Evolutionary conservation across 2,329 filamentous ascomycete genomes (phyloP), one percentile per base, ranked within the genome.

Genomic region (Decorospora gaudefroyi): DNA sequence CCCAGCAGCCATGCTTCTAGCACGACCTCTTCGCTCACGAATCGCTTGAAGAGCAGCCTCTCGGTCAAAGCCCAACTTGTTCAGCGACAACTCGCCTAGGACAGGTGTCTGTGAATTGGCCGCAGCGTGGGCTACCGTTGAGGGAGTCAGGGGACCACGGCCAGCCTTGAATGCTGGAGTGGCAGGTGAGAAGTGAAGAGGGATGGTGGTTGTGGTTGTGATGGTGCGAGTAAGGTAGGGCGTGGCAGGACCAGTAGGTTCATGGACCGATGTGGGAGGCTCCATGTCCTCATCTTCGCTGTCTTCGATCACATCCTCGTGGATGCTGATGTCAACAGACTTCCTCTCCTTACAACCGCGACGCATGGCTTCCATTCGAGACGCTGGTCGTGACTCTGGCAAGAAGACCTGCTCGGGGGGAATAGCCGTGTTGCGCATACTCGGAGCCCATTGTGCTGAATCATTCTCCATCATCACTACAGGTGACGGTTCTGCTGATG

Each of bases 11-110:
- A 86, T 80, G 65, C 85, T 88, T 55, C 83, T 78, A 43, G 87
- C 86, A 31, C 88, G 76, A 5, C 86, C 86, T 39, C 88, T 75
- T 18, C 88, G 78, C 71, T 88, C 84, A 39, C 84, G 79, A 55
- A 92, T 91, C 65, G 85, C 83, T 42, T 85, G 85, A 11, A 92
- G 77, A 3, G 87, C 87, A 68, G 90, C 78, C 67, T 90, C 88
- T 40, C 88, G 78, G 41, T 78, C 75, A 42, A 78, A 59, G 11
- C 64, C 67, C 8, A 68, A 56, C 32, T 63, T 63, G 47, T 69
- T 72, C 46, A 66, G 34, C 1, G 53, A 57, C 21, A 69, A 42
- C 41, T 69, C 64, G n/a, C 62, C 63, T 6, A 70, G 45, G 3
- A 62, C 60, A 11, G 62, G 62, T 3, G 65, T 60, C 19, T 53